Base-by-base conservation (phyloP, 768 basidiomycete genomes). In the Lentinula sp. region DNA sequence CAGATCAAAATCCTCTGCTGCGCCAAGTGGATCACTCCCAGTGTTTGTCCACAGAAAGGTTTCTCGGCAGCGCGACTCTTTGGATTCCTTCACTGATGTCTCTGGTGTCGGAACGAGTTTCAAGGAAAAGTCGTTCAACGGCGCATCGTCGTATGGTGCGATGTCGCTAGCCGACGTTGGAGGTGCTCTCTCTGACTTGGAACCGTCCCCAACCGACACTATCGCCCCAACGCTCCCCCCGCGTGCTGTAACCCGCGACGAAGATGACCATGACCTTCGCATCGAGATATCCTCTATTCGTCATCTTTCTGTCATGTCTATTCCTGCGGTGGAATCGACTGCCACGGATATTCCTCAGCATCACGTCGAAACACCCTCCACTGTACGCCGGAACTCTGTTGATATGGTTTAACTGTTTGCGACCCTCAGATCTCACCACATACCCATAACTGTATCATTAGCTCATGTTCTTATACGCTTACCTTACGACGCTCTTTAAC, bases 81-180 rank as follows among this genome's bases (percentile, higher is more conserved):
- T 81, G 15, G 72, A 74, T 42, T 85, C 84, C 0, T 75, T 81
- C 68, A 77, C 79, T 35, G 74, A 76, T 61, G 67, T 80, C 55
- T 80, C 80, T 13, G 65, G 67, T 16, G 74, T 73, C 6, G 70
- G 78, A 43, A 76, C 72, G n/a, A 74, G 12, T 66, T 71, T 45
- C 64, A 75, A 76, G 58, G 69, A 74, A n/a, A 67, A 74, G 36
- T 61, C 62, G 1, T 73, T 73, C 64, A 67, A 37, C 37, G 72
- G 74, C 16, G 72, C 70, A n/a, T 62, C 73, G 3, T 74, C 77
- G 0, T 78, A 74, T 58, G 73, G 74, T 33, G 73, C 65, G n/a
- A 59, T 77, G 23, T 69, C 70, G 2, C 66, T 79, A 39, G 62
- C 69, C 28, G 79, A 79, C 61, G 71, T 77, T 42, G 73, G 74